Percentiles rank a stretch among this genome's conserved stretches.
These are phyloP conservation scores for Pestalotiopsis sp. DNA, from an alignment of 2,329 filamentous ascomycete species.

Conservation along the genomic window DNA sequence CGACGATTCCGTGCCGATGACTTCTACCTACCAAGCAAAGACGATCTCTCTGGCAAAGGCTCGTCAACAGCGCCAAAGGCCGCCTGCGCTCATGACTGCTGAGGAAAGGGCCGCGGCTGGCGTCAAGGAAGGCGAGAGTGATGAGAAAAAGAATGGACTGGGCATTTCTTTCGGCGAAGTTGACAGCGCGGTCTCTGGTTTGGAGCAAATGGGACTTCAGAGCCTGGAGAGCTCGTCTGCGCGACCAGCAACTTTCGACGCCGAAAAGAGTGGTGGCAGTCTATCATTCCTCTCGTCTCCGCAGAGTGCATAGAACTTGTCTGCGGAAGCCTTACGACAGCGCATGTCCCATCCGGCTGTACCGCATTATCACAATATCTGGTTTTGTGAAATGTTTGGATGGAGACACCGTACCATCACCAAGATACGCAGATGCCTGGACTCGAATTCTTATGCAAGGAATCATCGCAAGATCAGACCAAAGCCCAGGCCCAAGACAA, in stretches of 20 bases:
- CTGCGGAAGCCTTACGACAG: not conserved
- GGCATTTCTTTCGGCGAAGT: conserved; percentile 42
- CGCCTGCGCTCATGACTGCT: conserved; percentile 82
- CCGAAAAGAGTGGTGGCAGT: conserved; percentile 31
- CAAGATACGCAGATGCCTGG: too few relatives aligned
- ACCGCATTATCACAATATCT: not conserved
- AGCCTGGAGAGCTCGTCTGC: conserved; percentile 35
- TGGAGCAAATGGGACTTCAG: conserved; percentile 37
- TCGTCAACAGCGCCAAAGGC: conserved; percentile 82
- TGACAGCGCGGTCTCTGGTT: conserved; percentile 39
- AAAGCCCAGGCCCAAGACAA: too few relatives aligned
- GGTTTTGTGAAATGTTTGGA: not conserved
- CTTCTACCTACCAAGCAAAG: conserved; percentile 94
- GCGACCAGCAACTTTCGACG: conserved; percentile 34
- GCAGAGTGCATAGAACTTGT: conserved; percentile 28
- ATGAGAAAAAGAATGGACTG: conserved; percentile 37
- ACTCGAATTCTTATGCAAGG: too few relatives aligned
- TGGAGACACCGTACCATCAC: too few relatives aligned
- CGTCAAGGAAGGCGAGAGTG: conserved; percentile 24
- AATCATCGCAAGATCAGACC: too few relatives aligned
- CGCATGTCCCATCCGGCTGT: too few relatives aligned
- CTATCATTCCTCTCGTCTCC: conserved; percentile 27
- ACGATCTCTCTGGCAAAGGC: conserved; percentile 93
- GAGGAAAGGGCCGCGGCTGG: conserved; percentile 46
- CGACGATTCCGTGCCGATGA: conserved; percentile 77